Evolutionary conservation across 2,329 filamentous ascomycete species (phyloP).

Genomic region (Diaporthe aspalathi): DNA sequence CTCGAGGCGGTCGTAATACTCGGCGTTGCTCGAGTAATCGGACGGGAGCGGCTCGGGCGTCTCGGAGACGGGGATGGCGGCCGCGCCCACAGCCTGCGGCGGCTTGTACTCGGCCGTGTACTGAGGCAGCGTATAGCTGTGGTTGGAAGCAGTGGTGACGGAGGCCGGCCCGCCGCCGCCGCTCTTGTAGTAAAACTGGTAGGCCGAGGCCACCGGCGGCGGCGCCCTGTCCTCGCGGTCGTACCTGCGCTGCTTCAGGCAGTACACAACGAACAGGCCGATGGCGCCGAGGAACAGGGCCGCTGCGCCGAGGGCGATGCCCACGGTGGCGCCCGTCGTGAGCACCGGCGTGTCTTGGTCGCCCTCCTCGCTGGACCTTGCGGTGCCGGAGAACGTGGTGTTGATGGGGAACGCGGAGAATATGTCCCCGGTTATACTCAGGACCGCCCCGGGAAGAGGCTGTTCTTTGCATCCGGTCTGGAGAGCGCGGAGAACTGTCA

Average conservation of each 20-base stretch:
- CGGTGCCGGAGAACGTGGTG: conserved; percentile 42
- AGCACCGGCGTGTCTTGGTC: conserved; percentile 45
- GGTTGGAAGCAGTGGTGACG: conserved; percentile 42
- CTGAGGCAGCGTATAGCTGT: conserved; percentile 34
- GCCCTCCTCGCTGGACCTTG: conserved; percentile 41
- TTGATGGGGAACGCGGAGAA: conserved; percentile 54
- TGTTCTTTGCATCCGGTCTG: conserved; percentile 60
- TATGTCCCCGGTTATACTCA: conserved; percentile 57
- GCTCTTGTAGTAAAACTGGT: conserved; percentile 31
- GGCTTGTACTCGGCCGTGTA: conserved; percentile 50
- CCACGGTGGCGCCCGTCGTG: conserved; percentile 62
- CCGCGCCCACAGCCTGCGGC: conserved; percentile 6
- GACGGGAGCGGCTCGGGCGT: conserved; percentile 13
- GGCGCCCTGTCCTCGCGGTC: conserved; percentile 45
- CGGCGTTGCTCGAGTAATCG: conserved; percentile 48
- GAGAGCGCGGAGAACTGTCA: conserved; percentile 59
- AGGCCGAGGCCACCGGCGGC: neutral
- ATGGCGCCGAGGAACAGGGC: conserved; percentile 56
- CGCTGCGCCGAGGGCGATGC: conserved; percentile 61
- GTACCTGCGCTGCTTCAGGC: conserved; percentile 55
- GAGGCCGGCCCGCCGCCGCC: conserved; percentile 42
- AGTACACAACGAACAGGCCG: conserved; percentile 61
- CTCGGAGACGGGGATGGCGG: conserved; percentile 6
- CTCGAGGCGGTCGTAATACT: conserved; percentile 56
- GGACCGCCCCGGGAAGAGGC: conserved; percentile 50